Conservation (phyloP, 1,284 basidiomycete genomes). For the Trichosporon sp. region DNA sequence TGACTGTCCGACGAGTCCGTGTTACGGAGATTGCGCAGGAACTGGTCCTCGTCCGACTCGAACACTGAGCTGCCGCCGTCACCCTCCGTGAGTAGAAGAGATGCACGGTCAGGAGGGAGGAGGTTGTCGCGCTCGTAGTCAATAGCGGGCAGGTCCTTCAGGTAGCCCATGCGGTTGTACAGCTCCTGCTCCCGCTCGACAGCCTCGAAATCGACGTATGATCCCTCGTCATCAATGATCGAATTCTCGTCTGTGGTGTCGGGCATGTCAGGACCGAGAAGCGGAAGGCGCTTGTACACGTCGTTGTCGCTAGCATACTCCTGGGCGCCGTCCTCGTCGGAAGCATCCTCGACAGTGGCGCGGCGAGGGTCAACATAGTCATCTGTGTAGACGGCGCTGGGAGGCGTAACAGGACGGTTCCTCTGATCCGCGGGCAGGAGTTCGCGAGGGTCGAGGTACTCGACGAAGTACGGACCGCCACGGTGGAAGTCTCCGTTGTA, state of each 20-base stretch:
- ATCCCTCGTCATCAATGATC: not conserved
- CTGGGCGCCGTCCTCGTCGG: not conserved
- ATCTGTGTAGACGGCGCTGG: not conserved
- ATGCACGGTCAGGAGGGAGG: not conserved
- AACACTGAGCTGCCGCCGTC: conserved; percentile 5
- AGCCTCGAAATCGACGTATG: conserved; percentile 7
- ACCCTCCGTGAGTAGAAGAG: not conserved
- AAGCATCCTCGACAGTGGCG: conserved; percentile 13
- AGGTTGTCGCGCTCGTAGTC: conserved; percentile 11
- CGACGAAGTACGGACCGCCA: conserved; percentile 1
- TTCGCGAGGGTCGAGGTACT: conserved; percentile 13
- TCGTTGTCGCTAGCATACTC: conserved; percentile 7
- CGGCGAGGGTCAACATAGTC: conserved; percentile 11
- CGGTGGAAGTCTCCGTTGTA: conserved; percentile 18
- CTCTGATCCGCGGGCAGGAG: not conserved
- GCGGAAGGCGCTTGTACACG: conserved; percentile 1
- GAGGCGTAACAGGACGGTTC: not conserved
- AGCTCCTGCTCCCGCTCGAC: not conserved
- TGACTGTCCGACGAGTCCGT: not conserved
- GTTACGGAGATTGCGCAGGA: conserved; percentile 12
- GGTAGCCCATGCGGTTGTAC: conserved; percentile 11
- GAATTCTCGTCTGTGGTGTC: conserved; percentile 1
- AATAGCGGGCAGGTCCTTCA: conserved; percentile 1
- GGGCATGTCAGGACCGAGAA: not conserved
- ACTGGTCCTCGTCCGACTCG: conserved; percentile 8